A percentile compares a stretch with the other conserved stretches of the same genome.
These are phyloP conservation scores for Lyophyllum shimeji DNA, from an alignment of 768 basidiomycete species.

Conservation along the genomic window DNA sequence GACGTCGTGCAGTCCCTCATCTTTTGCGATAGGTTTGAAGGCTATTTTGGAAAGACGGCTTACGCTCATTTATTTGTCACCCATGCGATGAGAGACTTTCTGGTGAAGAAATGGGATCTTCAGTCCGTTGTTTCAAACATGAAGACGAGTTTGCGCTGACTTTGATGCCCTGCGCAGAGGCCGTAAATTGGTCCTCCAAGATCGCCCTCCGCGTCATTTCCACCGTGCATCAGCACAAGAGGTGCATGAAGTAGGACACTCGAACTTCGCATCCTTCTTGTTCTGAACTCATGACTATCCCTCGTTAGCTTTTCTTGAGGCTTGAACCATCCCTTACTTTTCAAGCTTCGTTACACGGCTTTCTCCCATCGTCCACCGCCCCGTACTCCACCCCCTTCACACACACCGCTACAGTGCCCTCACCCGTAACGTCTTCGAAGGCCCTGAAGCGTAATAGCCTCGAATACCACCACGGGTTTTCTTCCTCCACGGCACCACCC, in stretches of 20 bases:
- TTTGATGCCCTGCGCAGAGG: conserved; percentile 50
- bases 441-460: conserved; percentile 14
- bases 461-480: conserved; percentile 13
- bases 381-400: conserved; percentile 71
- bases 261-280: background rate
- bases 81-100: conserved; percentile 72
- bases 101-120: conserved; percentile 74
- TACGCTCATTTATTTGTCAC: conserved; percentile 95
- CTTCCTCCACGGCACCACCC: conserved; percentile 17
- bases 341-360: conserved; percentile 37
- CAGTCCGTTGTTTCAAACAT: conserved; percentile 47
- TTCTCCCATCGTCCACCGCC: conserved; percentile 50
- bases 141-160: background rate
- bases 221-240: conserved; percentile 68
- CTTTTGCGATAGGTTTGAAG: conserved; percentile 67
- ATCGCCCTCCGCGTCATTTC: conserved; percentile 88
- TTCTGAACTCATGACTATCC: background rate
- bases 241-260: conserved; percentile 64
- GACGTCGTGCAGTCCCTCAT: background rate
- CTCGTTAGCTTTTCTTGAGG: conserved; percentile 48
- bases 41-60: conserved; percentile 73
- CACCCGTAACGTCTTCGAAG: conserved; percentile 6
- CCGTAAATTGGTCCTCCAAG: conserved; percentile 75
- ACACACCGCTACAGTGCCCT: conserved; percentile 33
- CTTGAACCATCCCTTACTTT: conserved; percentile 37